Evolutionary conservation across 208 protist species (phyloP).

Genomic region (Acanthamoeba pearcei): DNA sequence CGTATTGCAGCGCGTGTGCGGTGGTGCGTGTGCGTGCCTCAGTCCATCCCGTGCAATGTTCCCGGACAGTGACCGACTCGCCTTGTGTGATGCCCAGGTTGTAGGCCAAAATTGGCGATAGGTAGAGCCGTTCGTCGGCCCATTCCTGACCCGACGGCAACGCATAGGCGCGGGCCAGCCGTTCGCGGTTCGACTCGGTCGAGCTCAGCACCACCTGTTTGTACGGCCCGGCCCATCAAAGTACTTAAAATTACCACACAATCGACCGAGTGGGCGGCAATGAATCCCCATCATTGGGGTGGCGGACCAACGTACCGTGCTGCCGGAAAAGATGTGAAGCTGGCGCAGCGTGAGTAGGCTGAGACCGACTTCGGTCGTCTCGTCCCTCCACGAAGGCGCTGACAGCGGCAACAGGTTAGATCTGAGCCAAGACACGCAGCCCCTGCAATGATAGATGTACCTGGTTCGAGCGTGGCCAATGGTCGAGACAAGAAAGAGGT

Average conservation of each 20-base stretch:
- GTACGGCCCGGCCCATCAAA: too few relatives aligned
- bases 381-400: constrained; percentile 49
- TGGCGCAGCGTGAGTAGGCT: constrained; percentile 30
- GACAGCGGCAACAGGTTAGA: neutral
- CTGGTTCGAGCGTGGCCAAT: neutral
- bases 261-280: too few relatives aligned
- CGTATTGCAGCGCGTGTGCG: too few relatives aligned
- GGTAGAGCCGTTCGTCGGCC: constrained; percentile 42
- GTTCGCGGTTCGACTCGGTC: neutral
- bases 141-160: neutral
- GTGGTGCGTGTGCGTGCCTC: neutral
- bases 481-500: neutral
- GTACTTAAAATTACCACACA: too few relatives aligned
- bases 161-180: neutral
- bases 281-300: neutral
- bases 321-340: constrained; percentile 65
- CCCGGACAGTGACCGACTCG: neutral
- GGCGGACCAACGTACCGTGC: neutral
- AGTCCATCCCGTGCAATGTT: neutral
- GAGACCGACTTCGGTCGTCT: constrained; percentile 43
- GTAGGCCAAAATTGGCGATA: constrained; percentile 47
- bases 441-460: neutral
- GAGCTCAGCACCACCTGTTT: constrained; percentile 6
- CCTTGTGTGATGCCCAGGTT: constrained; percentile 29
- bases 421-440: too few relatives aligned